Percentiles rank a stretch among this genome's conserved stretches.
Evolutionary conservation across 225 moss, liverwort and hornwort species (phyloP).

Genomic region (Physcomitrellopsis africana): DNA sequence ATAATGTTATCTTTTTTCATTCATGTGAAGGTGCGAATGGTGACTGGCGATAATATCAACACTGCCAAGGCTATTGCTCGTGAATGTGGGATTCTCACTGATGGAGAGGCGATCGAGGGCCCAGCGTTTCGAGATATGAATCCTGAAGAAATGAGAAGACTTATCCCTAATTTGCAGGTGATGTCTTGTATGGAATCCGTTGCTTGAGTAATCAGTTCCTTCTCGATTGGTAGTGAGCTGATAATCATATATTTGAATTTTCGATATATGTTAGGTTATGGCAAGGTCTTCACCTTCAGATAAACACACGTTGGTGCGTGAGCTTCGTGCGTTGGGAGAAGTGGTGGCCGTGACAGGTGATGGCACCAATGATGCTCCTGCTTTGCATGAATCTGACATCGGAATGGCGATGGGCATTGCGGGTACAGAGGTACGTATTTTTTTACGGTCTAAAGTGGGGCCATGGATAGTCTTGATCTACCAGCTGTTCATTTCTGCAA

Average conservation of each 20-base stretch:
- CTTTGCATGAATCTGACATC: constrained; percentile 91
- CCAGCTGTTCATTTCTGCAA: not conserved
- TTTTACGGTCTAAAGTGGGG: not conserved
- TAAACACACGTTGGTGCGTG: constrained; percentile 75
- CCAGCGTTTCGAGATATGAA: constrained; percentile 63
- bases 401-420: constrained; percentile 98
- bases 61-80: constrained; percentile 92
- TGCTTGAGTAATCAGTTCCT: constrained; percentile 1
- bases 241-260: constrained; percentile 17
- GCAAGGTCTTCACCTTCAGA: constrained; percentile 92
- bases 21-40: constrained; percentile 78
- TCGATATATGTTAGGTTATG: constrained; percentile 71
- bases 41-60: constrained; percentile 86
- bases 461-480: constrained; percentile 3
- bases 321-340: constrained; percentile 67
- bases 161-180: constrained; percentile 80
- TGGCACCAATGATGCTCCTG: constrained; percentile 99
- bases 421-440: constrained; percentile 81
- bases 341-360: constrained; percentile 98
- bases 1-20: constrained; percentile 11
- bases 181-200: not conserved
- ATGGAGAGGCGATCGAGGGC: constrained; percentile 85
- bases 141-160: constrained; percentile 49
- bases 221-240: not conserved
- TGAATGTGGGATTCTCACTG: constrained; percentile 91